Conservation (phyloP, 1,139 yeast species). For the Yamadazyma mexicana region DNA sequence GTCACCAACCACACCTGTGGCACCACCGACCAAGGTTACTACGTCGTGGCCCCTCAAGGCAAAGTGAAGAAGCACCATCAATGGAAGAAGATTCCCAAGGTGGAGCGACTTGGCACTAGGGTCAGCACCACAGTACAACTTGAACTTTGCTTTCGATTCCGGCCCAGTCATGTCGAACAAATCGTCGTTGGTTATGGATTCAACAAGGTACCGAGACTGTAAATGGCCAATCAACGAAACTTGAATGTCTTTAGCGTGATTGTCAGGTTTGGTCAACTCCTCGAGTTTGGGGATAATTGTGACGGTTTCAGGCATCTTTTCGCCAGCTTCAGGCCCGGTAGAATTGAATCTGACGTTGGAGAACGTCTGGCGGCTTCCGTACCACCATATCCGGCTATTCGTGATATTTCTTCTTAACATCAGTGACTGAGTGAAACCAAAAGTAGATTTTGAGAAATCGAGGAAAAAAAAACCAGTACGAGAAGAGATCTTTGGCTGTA, state of each 20-base stretch:
- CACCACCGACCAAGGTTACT: conserved; percentile 91
- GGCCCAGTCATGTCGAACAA: conserved; percentile 39
- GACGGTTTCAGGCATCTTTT: conserved; percentile 15
- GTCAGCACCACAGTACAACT: conserved; percentile 92
- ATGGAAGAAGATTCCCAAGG: conserved; percentile 84
- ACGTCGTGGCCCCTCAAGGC: conserved; percentile 80
- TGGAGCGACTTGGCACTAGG: conserved; percentile 92
- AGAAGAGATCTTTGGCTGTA: not conserved
- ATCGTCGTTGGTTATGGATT: conserved; percentile 48
- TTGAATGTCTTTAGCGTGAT: conserved; percentile 29
- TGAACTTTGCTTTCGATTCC: conserved; percentile 37
- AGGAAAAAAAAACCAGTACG: not conserved
- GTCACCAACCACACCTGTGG: conserved; percentile 95
- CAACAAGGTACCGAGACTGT: conserved; percentile 48
- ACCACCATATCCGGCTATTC: not conserved
- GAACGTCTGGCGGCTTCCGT: not conserved
- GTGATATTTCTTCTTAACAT: not conserved
- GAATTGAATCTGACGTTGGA: conserved; percentile 4
- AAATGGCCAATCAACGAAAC: conserved; percentile 47
- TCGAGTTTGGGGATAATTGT: conserved; percentile 40
- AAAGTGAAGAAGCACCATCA: conserved; percentile 83
- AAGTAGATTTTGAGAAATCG: not conserved
- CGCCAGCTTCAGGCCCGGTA: conserved; percentile 4
- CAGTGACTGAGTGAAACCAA: not conserved
- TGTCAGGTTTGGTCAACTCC: conserved; percentile 25